Conservation (phyloP, 1,284 basidiomycete species). For the Cryptococcus wingfieldii region DNA sequence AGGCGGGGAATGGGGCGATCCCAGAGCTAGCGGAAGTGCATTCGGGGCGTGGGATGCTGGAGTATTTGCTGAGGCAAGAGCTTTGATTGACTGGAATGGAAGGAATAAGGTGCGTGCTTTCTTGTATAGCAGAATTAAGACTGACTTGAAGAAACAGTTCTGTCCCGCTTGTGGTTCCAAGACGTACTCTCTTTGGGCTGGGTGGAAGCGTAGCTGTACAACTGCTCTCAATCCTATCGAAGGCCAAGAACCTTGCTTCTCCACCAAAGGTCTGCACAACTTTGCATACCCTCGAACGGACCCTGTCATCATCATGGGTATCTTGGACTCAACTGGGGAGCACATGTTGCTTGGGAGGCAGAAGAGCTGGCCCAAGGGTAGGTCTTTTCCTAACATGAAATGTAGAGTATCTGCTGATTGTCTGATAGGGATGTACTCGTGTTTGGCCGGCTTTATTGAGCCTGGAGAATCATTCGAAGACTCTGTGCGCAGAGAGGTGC, state of each 20-base stretch:
- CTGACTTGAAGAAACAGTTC: conserved; percentile 55
- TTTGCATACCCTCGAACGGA: conserved; percentile 85
- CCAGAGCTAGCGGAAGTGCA: conserved; percentile 58
- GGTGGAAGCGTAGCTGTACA: conserved; percentile 86
- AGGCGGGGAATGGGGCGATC: conserved; percentile 61
- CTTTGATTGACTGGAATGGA: conserved; percentile 82
- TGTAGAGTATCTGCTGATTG: neutral
- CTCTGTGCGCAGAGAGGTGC: conserved; percentile 84
- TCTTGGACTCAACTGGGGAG: conserved; percentile 70
- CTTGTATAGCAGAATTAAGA: neutral
- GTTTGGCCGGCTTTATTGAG: conserved; percentile 85
- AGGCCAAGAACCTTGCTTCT: conserved; percentile 38
- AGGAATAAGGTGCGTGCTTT: conserved; percentile 65
- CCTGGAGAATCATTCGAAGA: conserved; percentile 95
- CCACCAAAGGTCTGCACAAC: conserved; percentile 77
- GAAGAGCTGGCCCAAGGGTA: conserved; percentile 49
- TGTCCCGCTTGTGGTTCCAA: conserved; percentile 81
- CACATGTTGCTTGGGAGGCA: conserved; percentile 82
- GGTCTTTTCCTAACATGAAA: conserved; percentile 18
- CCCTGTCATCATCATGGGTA: conserved; percentile 83
- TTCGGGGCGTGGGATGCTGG: conserved; percentile 56
- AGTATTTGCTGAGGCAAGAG: conserved; percentile 69
- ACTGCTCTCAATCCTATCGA: conserved; percentile 51
- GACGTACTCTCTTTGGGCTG: conserved; percentile 85
- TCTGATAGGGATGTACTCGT: conserved; percentile 62